Evolutionary conservation across 768 basidiomycete genomes (phyloP), one percentile per base, ranked within the genome.

Genomic region (Boletus rex-veris): DNA sequence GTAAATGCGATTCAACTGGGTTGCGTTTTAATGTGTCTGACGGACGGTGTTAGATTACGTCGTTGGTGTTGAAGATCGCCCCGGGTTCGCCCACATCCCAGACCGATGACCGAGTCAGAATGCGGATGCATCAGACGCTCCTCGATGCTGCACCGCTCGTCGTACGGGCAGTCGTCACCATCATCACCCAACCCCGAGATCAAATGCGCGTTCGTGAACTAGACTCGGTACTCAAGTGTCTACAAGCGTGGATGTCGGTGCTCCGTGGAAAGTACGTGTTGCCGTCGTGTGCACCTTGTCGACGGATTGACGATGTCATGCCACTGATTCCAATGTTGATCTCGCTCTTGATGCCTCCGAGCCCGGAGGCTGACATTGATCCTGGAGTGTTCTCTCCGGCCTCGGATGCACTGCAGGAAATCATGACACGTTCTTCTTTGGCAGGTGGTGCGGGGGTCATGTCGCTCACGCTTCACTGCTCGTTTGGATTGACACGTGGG

Each of bases 391-490:
- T 92, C 61, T 70, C 85, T 10, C 75, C 84, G 0, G 80, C 86
- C 1, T 85, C 86, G 1, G 85, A 90, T 41, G 79, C 85, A 0
- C 66, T 96, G 5, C 83, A 88, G 65, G 91, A 94, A 61, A 78
- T 96, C 50, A 78, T 94, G 61, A 79, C 84, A 1, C 81, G 83
- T 46, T 90, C 92, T 1, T 76, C 86, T 0, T 76, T 94, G 30
- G 77, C 85, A 1, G 81, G 86, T 48, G 90, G 90, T 0, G 74
- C 77, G 1, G 90, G 88, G 2, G 77, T 78, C 16, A 80, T 80
- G 50, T 80, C 86, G 0, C 77, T 95, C 30, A 92, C 92, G 0
- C 90, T 94, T 63, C 94, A 3, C 73, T 98, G 7, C 74, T 97
- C n/a, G 71, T 84, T 4, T 98, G 92, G 92, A 64, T 86, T 1